phyloP scores from a whole-genome alignment of 2,329 filamentous ascomycete species.

The Trichoderma arundinaceum region DNA sequence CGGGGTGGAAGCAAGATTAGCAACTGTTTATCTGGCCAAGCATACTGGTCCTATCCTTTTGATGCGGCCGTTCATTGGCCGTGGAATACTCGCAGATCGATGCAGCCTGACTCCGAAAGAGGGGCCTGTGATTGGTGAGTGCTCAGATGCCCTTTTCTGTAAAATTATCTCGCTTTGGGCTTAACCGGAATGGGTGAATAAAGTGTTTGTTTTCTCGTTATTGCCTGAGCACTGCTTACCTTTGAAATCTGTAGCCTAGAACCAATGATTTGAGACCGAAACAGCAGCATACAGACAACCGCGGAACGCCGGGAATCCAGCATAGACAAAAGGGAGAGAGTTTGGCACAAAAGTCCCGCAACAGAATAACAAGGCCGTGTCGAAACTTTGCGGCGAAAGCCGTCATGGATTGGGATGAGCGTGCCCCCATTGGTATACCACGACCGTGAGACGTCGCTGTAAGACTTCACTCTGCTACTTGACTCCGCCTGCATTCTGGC shows the following conservation, averaged over 20 bases:
- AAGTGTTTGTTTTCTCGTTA: background rate
- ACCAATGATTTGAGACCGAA: background rate
- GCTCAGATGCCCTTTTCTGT: background rate
- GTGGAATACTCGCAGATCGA: background rate
- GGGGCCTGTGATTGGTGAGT: background rate
- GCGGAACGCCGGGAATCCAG: constrained; percentile 4
- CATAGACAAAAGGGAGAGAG: background rate
- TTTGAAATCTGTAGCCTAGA: background rate
- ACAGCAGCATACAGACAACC: background rate
- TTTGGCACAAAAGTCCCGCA: background rate
- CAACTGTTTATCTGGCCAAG: background rate
- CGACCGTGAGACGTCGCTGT: background rate
- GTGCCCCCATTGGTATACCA: constrained; percentile 6
- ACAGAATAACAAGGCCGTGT: background rate
- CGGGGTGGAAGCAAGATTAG: background rate
- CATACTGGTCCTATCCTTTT: background rate
- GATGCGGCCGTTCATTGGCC: background rate
- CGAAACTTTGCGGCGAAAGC: background rate
- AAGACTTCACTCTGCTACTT: constrained; percentile 5
- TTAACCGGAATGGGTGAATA: background rate
- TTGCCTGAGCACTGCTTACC: background rate
- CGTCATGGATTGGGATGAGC: constrained; percentile 13
- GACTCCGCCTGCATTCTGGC: background rate
- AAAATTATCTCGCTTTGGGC: background rate
- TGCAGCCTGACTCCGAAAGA: background rate